These are phyloP conservation scores for Thalassiosira profunda DNA, from an alignment of 108 stramenopile species.

Conservation along the genomic window DNA sequence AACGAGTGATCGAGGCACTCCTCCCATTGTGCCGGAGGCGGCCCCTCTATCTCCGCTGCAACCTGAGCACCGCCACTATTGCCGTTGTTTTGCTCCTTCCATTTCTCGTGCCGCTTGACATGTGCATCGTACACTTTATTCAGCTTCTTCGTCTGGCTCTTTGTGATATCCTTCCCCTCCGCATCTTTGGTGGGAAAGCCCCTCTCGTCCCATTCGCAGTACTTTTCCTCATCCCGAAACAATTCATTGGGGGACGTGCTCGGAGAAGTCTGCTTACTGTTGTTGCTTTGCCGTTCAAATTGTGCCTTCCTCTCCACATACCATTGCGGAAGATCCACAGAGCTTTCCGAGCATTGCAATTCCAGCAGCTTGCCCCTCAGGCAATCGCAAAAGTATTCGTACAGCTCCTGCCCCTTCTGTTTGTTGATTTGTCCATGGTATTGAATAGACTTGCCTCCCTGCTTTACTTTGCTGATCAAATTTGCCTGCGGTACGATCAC, in stretches of 20 bases:
- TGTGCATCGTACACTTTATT: constrained; percentile 62
- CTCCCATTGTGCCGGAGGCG: constrained; percentile 10
- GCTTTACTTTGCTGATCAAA: constrained; percentile 64
- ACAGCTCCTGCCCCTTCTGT: constrained; percentile 50
- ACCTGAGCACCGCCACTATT: not conserved
- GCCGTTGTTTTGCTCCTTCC: constrained; percentile 11
- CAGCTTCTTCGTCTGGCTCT: constrained; percentile 61
- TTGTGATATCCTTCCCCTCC: constrained; percentile 54
- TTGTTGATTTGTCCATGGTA: constrained; percentile 72
- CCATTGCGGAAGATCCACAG: constrained; percentile 16
- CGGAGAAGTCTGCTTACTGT: constrained; percentile 16
- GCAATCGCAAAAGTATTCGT: constrained; percentile 49
- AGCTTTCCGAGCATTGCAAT: constrained; percentile 26
- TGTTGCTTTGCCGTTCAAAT: not conserved
- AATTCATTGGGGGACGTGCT: constrained; percentile 50
- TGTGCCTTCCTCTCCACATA: not conserved
- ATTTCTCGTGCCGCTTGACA: constrained; percentile 54
- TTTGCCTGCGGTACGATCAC: constrained; percentile 73
- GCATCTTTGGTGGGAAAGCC: constrained; percentile 56
- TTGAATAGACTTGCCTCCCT: constrained; percentile 67
- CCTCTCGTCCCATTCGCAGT: constrained; percentile 41
- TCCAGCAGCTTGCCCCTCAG: constrained; percentile 38
- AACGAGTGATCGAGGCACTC: constrained; percentile 46
- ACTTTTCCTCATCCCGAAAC: constrained; percentile 46
- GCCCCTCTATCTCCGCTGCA: not conserved